These are phyloP conservation scores for Fraxinus pennsylvanica DNA, from an alignment of 257 asterid genomes.

Conservation along the genomic window DNA sequence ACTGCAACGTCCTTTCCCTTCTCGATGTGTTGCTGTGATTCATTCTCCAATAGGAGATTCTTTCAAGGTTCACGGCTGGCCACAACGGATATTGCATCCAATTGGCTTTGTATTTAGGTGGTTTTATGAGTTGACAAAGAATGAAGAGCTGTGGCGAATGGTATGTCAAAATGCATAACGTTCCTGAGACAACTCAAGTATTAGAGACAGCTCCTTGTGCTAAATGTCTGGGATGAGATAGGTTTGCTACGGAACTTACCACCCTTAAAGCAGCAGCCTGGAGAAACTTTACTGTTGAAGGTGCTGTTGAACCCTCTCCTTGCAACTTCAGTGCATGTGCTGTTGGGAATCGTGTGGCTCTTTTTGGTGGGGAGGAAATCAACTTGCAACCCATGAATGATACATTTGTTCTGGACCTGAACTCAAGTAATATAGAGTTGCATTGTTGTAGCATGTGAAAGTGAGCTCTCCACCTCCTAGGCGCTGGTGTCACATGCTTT, in stretches of 20 bases:
- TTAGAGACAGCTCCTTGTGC: slow-evolving; percentile 80
- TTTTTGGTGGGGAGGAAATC: too few relatives aligned
- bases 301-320: slow-evolving; percentile 88
- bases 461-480: slow-evolving; percentile 96
- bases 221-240: slow-evolving; percentile 81
- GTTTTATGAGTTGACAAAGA: slow-evolving; percentile 59
- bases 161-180: slow-evolving; percentile 95
- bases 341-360: slow-evolving; percentile 79
- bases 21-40: too few relatives aligned
- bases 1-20: too few relatives aligned
- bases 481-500: slow-evolving; percentile 47
- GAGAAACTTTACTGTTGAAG: slow-evolving; percentile 84
- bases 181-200: slow-evolving; percentile 74
- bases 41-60: slow-evolving; percentile 14
- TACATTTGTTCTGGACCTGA: slow-evolving; percentile 30
- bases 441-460: slow-evolving; percentile 45
- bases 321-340: slow-evolving; percentile 98
- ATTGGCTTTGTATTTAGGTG: slow-evolving; percentile 76
- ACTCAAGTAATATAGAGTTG: slow-evolving; percentile 82
- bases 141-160: slow-evolving; percentile 46
- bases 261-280: slow-evolving; percentile 94
- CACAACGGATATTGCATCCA: slow-evolving; percentile 86
- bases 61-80: slow-evolving; percentile 42
- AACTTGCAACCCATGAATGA: slow-evolving; percentile 74
- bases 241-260: slow-evolving; percentile 87